Evolutionary conservation across 306 rosid species (phyloP).

Genomic region (Vigna hirtella): DNA sequence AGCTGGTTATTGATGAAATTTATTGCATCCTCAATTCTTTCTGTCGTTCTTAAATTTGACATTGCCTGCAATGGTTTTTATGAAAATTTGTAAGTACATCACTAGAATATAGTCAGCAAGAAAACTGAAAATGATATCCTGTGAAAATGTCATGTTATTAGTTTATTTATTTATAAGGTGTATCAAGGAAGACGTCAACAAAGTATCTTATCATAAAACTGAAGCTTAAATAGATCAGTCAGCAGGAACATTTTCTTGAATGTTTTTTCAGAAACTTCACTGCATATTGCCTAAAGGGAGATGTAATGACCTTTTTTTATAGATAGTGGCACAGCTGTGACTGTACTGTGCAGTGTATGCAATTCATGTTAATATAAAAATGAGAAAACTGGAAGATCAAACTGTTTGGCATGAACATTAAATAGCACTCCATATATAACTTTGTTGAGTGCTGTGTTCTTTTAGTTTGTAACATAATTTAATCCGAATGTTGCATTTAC

Average conservation of each 20-base stretch:
- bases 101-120: constrained; percentile 22
- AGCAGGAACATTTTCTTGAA: constrained; percentile 6
- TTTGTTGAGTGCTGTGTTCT: constrained; percentile 28
- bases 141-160: constrained; percentile 27
- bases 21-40: constrained; percentile 75
- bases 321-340: constrained; percentile 39
- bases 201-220: constrained; percentile 30
- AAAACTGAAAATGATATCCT: constrained; percentile 30
- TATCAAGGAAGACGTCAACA: constrained; percentile 33
- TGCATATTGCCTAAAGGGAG: constrained; percentile 17
- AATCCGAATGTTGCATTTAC: constrained; percentile 28
- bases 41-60: constrained; percentile 62
- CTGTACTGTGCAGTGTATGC: constrained; percentile 31
- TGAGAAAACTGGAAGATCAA: constrained; percentile 15
- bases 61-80: constrained; percentile 71
- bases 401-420: constrained; percentile 19
- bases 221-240: constrained; percentile 32
- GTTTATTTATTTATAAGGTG: constrained; percentile 11
- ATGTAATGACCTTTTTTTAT: constrained; percentile 25
- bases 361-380: constrained; percentile 33
- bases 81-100: constrained; percentile 41
- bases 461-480: constrained; percentile 1
- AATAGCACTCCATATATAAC: background rate
- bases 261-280: constrained; percentile 20
- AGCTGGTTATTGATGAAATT: constrained; percentile 71